phyloP scores from a whole-genome alignment of 768 basidiomycete genomes.

The Mycena filopes region DNA sequence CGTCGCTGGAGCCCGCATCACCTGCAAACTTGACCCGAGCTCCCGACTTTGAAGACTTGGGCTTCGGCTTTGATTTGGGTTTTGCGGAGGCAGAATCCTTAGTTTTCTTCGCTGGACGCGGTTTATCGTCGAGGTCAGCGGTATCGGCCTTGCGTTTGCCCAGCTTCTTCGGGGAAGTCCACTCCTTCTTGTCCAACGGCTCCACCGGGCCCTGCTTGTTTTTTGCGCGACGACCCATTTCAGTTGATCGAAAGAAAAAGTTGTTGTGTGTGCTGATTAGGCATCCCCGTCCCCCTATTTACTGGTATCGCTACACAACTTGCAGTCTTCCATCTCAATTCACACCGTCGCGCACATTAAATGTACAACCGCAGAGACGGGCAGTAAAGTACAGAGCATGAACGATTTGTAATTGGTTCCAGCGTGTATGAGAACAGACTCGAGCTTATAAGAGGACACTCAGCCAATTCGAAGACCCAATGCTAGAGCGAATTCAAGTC shows the following conservation, averaged over 20 bases:
- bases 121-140: constrained; percentile 44
- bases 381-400: no score
- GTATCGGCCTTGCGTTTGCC: constrained; percentile 78
- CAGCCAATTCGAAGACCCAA: constrained; percentile 88
- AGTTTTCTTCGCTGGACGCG: constrained; percentile 56
- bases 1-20: constrained; percentile 52
- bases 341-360: no score
- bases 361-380: no score
- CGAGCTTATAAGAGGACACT: no score
- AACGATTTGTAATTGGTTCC: no score
- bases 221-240: constrained; percentile 87
- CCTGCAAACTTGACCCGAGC: constrained; percentile 38
- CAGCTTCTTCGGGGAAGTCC: constrained; percentile 63
- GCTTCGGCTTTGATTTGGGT: constrained; percentile 38
- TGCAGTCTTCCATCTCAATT: no score
- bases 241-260: constrained; percentile 31
- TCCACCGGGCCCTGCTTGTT: constrained; percentile 83
- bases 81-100: constrained; percentile 46
- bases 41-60: constrained; percentile 38
- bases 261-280: constrained; percentile 36
- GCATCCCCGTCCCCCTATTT: constrained; percentile 22
- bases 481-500: constrained; percentile 33
- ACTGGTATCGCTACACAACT: no score
- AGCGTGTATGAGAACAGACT: no score
- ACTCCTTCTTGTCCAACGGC: constrained; percentile 57